Base-by-base conservation (phyloP, 106 monocot genomes). In the Gastrodia elata region DNA sequence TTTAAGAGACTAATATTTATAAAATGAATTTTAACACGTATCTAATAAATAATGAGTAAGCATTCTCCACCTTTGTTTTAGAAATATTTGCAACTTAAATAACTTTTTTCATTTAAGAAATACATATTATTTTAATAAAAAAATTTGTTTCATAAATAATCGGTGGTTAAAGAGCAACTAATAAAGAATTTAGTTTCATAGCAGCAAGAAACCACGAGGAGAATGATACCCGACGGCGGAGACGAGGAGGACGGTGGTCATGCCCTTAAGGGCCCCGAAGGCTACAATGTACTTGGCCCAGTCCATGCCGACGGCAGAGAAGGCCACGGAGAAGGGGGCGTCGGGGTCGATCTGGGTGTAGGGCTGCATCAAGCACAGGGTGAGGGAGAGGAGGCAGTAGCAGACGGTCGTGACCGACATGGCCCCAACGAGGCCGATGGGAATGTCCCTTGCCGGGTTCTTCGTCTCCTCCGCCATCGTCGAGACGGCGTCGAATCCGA, bases 391-490 rank as follows among this genome's bases (percentile, higher is more conserved):
- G 2, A 75, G 2, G 74, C 74, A 75, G 64, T 75, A 75, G 61
- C 64, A 59, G 30, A 39, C 15, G 5, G 74, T 75, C 39, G 74
- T 75, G 74, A 75, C 64, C 24, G 64, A 20, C 74, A 75, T 75
- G 16, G 74, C 38, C 20, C 74, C 74, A 64, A 75, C 74, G 74
- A 75, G 74, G 64, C 74, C 74, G 8, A 75, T 37, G 16, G 74
- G 74, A 14, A 75, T 64, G 38, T 75, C 90, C 34, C 26, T 73
- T 2, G 79, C 73, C 22, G 94, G 94, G 36, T 94, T 84, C 82
- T 77, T 88, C 38, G 94, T 94, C 78, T 94, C 94, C 80, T 94
- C 94, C 14, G 94, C 94, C 94, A 94, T 87, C 13, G 89, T 93
- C 37, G 80, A 75, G 10, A 93, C 85, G 0, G 84, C 92, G 69